Evolutionary conservation across 768 basidiomycete genomes (phyloP).

Genomic region (Pleurotus platypus): DNA sequence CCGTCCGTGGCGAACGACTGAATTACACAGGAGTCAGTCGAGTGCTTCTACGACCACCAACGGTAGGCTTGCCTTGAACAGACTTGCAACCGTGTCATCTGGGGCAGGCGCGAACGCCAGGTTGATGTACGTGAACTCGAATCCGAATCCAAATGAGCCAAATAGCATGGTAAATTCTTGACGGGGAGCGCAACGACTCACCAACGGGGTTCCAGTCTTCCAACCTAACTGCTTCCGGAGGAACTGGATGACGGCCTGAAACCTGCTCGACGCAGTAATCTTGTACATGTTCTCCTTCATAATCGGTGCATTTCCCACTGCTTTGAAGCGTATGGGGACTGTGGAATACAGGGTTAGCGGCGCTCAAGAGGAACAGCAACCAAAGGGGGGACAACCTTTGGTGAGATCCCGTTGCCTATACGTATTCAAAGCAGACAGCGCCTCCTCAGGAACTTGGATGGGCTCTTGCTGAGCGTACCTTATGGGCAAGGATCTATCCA

Average conservation of each 20-base stretch:
- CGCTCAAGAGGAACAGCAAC: background rate
- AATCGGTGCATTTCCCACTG: conserved; percentile 95
- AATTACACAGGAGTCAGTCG: background rate
- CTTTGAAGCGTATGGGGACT: conserved; percentile 98
- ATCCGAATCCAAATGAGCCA: conserved; percentile 30
- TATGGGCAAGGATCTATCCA: no score
- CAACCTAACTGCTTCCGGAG: conserved; percentile 84
- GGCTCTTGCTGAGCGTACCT: background rate
- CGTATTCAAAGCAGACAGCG: background rate
- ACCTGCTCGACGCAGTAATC: conserved; percentile 90
- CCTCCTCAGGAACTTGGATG: background rate
- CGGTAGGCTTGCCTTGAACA: conserved; percentile 54
- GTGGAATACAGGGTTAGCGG: background rate
- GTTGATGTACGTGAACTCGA: conserved; percentile 60
- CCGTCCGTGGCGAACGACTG: conserved; percentile 87
- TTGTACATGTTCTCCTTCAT: conserved; percentile 99
- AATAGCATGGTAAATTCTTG: background rate
- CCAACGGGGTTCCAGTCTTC: conserved; percentile 83
- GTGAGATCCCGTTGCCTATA: background rate
- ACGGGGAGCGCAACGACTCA: conserved; percentile 30
- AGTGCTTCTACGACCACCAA: background rate
- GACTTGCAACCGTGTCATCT: conserved; percentile 76
- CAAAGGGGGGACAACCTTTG: background rate
- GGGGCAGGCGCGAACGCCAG: conserved; percentile 80
- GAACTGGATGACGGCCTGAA: conserved; percentile 94